These are phyloP conservation scores for Aegilops umbellulata DNA, from an alignment of 176 grass and related monocot genomes.

Conservation along the genomic window DNA sequence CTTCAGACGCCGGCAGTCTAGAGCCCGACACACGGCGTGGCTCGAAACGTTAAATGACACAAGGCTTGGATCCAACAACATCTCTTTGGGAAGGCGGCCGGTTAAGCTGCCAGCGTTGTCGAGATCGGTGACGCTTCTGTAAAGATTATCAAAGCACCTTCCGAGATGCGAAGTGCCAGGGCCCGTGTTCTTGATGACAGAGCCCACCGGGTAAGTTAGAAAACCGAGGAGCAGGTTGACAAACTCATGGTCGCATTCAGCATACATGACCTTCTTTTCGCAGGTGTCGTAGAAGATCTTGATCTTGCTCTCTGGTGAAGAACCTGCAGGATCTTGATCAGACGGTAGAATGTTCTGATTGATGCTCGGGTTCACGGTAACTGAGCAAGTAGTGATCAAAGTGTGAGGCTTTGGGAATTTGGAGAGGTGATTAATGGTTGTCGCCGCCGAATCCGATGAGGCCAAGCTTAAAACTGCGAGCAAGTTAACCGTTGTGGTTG, in stretches of 20 bases:
- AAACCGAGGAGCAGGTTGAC: background rate
- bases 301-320: too few species aligned
- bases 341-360: background rate
- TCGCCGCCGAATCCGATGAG: too few species aligned
- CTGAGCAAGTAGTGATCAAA: too few species aligned
- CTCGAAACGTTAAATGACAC: rapidly evolving
- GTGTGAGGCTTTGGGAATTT: too few species aligned
- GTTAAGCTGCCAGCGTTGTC: background rate
- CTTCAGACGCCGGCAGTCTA: too few species aligned
- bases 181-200: background rate
- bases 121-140: background rate
- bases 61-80: background rate
- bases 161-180: background rate
- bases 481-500: too few species aligned
- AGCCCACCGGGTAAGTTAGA: background rate
- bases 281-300: background rate
- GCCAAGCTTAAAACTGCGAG: too few species aligned
- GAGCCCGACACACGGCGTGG: background rate
- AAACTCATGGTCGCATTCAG: background rate
- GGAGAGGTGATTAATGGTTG: too few species aligned
- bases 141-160: background rate
- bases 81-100: too few species aligned
- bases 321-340: too few species aligned
- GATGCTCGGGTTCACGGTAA: too few species aligned
- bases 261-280: background rate